Percentiles rank a stretch among this genome's conserved stretches.
These are phyloP conservation scores for Piper betle DNA, from an alignment of 164 flowering plant genomes.

Conservation along the genomic window DNA sequence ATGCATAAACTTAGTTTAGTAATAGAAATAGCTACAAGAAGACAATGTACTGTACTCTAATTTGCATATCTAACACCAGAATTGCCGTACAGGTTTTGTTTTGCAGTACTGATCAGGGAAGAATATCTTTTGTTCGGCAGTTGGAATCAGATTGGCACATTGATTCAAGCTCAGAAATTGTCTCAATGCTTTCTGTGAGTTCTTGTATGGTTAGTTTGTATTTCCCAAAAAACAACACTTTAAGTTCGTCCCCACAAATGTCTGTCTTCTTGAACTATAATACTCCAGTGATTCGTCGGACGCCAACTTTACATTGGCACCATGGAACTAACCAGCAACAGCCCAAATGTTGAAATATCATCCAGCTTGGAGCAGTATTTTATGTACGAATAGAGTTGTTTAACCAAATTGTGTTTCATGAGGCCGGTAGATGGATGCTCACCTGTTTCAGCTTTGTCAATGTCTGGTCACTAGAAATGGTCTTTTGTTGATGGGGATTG, in stretches of 20 bases:
- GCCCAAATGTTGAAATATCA: not conserved
- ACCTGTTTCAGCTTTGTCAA: not conserved
- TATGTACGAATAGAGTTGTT: not conserved
- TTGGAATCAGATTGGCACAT: constrained; percentile 29
- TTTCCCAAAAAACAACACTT: not conserved
- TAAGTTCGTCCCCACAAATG: not conserved
- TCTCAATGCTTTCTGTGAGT: constrained; percentile 15
- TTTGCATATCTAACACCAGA: not conserved
- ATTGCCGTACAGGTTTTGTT: constrained; percentile 16
- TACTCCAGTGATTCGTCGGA: not conserved
- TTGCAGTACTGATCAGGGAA: constrained; percentile 20
- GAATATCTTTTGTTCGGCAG: constrained; percentile 20
- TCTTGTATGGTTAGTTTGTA: not conserved
- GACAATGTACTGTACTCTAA: too few relatives aligned
- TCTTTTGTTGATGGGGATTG: too few relatives aligned
- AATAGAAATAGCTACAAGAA: too few relatives aligned
- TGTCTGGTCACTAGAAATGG: not conserved
- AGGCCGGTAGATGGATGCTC: not conserved
- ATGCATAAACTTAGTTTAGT: too few relatives aligned
- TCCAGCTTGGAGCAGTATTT: constrained; percentile 1
- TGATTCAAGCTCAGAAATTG: constrained; percentile 19
- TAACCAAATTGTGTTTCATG: not conserved
- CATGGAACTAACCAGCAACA: not conserved
- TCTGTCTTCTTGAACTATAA: not conserved
- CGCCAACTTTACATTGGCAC: not conserved